Evolutionary conservation across 176 grass and related monocot species (phyloP).

Genomic region (Cenchrus americanus): DNA sequence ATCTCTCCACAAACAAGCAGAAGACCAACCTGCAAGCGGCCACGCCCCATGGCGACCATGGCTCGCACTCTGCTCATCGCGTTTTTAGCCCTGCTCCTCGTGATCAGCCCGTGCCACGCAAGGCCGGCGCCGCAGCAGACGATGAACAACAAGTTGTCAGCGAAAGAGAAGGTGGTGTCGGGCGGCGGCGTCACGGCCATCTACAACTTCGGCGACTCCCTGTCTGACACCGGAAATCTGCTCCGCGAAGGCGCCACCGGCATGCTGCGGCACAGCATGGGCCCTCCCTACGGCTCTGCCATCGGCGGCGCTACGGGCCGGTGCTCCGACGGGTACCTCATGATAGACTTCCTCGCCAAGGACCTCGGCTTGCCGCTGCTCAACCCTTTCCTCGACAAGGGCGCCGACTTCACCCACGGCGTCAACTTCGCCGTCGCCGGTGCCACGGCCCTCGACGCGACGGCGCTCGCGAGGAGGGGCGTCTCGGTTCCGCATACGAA

Average conservation of each 20-base stretch:
- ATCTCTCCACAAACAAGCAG: background rate
- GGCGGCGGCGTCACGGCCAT: conserved; percentile 36
- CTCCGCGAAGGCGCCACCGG: conserved; percentile 25
- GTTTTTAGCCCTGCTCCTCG: background rate
- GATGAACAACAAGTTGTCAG: background rate
- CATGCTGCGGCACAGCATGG: background rate
- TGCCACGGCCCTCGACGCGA: conserved; percentile 53
- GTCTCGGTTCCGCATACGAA: conserved; percentile 25
- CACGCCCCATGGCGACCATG: background rate
- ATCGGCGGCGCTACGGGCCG: too few species aligned
- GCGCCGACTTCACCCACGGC: background rate
- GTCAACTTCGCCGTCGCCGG: conserved; percentile 60
- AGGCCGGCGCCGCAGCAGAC: background rate
- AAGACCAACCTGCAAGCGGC: too few species aligned
- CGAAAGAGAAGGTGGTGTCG: background rate
- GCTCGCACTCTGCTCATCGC: background rate
- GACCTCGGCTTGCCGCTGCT: too few species aligned
- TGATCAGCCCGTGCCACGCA: background rate
- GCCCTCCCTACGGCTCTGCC: background rate
- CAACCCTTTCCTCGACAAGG: too few species aligned
- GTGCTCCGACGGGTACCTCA: too few species aligned
- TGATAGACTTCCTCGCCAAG: too few species aligned
- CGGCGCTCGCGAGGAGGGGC: conserved; percentile 41
- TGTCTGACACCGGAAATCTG: conserved; percentile 40
- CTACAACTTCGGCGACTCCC: conserved; percentile 45